Evolutionary conservation across 306 rosid genomes (phyloP).

Genomic region (Coriaria nepalensis): DNA sequence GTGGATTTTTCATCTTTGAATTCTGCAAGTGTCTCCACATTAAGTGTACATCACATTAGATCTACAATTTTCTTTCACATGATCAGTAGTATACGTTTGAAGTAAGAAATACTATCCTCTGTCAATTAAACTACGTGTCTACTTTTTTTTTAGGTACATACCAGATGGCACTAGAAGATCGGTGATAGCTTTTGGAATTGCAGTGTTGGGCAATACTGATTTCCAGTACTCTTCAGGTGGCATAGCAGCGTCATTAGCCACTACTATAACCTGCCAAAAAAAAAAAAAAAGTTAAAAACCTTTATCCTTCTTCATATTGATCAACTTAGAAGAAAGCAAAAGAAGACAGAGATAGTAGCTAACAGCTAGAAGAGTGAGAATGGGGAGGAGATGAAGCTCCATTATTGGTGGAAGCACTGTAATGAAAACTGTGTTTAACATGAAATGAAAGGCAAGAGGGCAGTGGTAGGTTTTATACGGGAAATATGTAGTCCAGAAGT

Average conservation of each 20-base stretch:
- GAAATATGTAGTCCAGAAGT: conserved; percentile 1
- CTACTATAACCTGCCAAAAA: conserved; percentile 27
- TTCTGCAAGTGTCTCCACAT: conserved; percentile 7
- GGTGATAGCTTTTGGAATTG: conserved; percentile 45
- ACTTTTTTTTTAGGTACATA: conserved; percentile 12
- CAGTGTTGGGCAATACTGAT: conserved; percentile 45
- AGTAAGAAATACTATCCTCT: not conserved
- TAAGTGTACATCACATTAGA: no score
- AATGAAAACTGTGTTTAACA: conserved; percentile 1
- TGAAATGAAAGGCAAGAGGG: not conserved
- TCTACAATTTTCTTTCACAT: no score
- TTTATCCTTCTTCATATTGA: no score
- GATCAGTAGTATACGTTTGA: not conserved
- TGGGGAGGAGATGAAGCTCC: conserved; percentile 22
- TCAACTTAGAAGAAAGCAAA: not conserved
- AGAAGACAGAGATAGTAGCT: conserved; percentile 12
- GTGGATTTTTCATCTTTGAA: conserved; percentile 30
- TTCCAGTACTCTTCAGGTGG: conserved; percentile 59
- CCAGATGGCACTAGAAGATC: conserved; percentile 32
- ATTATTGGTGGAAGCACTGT: conserved; percentile 14
- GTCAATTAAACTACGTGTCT: conserved; percentile 2
- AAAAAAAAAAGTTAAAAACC: not conserved
- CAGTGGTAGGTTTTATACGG: conserved; percentile 20
- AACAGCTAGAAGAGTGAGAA: conserved; percentile 36
- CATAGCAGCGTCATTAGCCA: conserved; percentile 40